Percentiles rank a stretch among this genome's conserved stretches.
Evolutionary conservation across 371 early-diverging fungal genomes (phyloP).

Genomic region (Mortierella sp.): DNA sequence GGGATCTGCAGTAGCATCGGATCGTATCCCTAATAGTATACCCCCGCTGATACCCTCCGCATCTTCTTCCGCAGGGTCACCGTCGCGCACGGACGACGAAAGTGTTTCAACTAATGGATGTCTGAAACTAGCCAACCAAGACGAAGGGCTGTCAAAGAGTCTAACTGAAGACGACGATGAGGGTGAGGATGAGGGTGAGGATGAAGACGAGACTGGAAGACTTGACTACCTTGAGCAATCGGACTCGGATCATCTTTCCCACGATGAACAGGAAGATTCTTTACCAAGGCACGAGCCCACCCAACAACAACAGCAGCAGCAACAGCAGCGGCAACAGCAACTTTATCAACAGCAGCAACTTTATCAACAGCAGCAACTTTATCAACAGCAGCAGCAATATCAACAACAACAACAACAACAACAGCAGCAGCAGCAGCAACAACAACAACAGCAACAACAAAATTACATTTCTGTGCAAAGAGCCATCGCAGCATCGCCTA

Average conservation of each 20-base stretch:
- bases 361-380: background rate
- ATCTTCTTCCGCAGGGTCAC: background rate
- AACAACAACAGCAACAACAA: background rate
- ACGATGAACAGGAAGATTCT: background rate
- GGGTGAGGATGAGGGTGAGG: background rate
- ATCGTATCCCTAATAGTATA: background rate
- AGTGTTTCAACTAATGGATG: background rate
- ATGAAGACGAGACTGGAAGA: background rate
- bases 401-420: background rate
- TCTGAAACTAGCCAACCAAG: background rate
- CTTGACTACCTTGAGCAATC: constrained; percentile 2
- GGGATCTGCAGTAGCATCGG: background rate
- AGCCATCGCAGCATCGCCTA: constrained; percentile 1
- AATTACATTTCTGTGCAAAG: background rate
- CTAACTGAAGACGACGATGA: background rate
- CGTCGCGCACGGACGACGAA: background rate
- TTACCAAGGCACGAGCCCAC: constrained; percentile 1
- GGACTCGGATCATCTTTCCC: background rate
- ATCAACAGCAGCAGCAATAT: background rate
- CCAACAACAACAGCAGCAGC: constrained; percentile 8
- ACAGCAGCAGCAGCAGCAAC: background rate
- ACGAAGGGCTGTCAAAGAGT: background rate
- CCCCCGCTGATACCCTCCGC: background rate
- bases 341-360: background rate
- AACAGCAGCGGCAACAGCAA: background rate